Percentiles rank a stretch among this genome's conserved stretches.
These are phyloP conservation scores for Chlamydomonas eustigma DNA, from an alignment of 139 green algal genomes.

Conservation along the genomic window DNA sequence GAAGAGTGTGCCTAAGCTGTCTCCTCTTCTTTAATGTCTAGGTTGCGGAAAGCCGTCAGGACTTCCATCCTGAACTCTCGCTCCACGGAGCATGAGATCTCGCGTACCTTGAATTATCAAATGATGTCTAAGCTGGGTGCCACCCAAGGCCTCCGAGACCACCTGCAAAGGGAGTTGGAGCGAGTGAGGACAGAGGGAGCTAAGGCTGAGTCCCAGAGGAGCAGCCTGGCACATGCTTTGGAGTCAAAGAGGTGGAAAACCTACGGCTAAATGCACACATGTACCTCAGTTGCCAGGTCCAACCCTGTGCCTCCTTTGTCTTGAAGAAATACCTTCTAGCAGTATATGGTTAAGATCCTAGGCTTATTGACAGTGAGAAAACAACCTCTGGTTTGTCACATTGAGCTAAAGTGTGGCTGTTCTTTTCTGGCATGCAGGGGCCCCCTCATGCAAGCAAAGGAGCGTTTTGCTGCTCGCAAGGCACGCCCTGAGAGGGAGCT, in stretches of 20 bases:
- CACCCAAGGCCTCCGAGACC: slow-evolving; percentile 8
- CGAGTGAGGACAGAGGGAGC: slow-evolving; percentile 27
- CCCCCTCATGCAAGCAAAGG: slow-evolving; percentile 37
- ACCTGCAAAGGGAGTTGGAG: slow-evolving; percentile 28
- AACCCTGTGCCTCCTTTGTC: no score
- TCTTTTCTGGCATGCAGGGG: slow-evolving; percentile 11
- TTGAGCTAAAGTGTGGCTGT: no score
- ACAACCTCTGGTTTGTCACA: no score
- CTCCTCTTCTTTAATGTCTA: background rate
- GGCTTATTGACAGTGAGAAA: no score
- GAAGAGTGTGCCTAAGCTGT: no score
- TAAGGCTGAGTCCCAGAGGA: slow-evolving; percentile 21
- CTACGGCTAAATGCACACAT: no score
- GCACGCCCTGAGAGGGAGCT: slow-evolving; percentile 31
- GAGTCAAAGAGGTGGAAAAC: slow-evolving; percentile 23
- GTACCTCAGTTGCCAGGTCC: no score
- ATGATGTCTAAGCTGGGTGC: slow-evolving; percentile 35
- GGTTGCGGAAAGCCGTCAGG: slow-evolving; percentile 28
- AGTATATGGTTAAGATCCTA: no score
- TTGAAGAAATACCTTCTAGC: no score
- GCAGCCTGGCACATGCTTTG: slow-evolving; percentile 23
- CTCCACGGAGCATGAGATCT: slow-evolving; percentile 28
- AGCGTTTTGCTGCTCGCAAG: slow-evolving; percentile 33
- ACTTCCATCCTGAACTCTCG: slow-evolving; percentile 38
- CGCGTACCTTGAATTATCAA: slow-evolving; percentile 24